A percentile compares a stretch with the other conserved stretches of the same genome.
Conservation (phyloP, 2,329 filamentous ascomycete species). For the Ascochyta lentis region DNA sequence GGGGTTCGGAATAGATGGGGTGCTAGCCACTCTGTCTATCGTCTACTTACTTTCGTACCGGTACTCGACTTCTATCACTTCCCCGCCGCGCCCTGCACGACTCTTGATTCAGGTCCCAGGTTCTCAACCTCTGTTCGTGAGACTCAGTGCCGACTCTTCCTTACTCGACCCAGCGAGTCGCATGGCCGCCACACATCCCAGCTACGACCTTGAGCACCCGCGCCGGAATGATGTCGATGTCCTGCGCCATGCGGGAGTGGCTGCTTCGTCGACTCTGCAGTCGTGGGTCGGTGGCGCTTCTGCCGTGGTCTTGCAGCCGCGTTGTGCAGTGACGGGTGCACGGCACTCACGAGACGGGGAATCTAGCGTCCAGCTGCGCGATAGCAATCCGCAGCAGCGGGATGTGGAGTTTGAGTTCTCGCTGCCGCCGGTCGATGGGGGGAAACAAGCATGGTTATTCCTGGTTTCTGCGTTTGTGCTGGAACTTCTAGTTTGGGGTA, state of each 20-base stretch:
- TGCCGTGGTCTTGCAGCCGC: neutral
- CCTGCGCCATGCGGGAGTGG: neutral
- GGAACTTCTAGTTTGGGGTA: slow-evolving; percentile 59
- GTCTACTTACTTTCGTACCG: no score
- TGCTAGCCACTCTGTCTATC: no score
- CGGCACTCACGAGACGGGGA: neutral
- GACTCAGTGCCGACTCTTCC: no score
- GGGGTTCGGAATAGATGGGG: neutral
- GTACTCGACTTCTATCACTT: no score
- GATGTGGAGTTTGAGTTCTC: neutral
- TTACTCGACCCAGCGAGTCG: no score
- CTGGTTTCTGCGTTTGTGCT: slow-evolving; percentile 52
- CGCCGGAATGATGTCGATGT: neutral
- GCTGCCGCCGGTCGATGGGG: slow-evolving; percentile 25
- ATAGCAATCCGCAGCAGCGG: neutral
- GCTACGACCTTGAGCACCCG: neutral
- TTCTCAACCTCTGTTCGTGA: no score
- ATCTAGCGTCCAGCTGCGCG: slow-evolving; percentile 1
- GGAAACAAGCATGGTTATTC: slow-evolving; percentile 31
- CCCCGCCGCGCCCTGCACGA: no score
- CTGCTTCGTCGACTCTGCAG: neutral
- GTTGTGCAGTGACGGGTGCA: neutral
- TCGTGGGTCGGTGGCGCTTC: no score
- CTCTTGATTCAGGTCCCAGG: no score
- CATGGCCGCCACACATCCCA: neutral